Evolutionary conservation across 257 asterid species (phyloP).

Genomic region (Asclepias syriaca): DNA sequence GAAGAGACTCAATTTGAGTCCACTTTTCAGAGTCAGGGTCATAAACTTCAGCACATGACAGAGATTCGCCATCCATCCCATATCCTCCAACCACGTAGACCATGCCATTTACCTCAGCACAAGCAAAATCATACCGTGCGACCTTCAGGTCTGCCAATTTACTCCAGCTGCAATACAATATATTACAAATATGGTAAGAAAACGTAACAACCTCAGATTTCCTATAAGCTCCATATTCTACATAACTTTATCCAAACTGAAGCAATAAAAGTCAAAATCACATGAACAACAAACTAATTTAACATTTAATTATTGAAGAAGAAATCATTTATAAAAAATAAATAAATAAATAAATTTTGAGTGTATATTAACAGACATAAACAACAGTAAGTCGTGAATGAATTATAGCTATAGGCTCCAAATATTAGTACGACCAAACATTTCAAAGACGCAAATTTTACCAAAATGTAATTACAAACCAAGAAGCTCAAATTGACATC

Average conservation of each 20-base stretch:
- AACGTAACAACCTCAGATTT: background rate
- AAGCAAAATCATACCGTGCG: conserved; percentile 78
- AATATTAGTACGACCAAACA: background rate
- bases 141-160: conserved; percentile 64
- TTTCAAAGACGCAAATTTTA: background rate
- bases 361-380: background rate
- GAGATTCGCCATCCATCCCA: conserved; percentile 54
- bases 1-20: conserved; percentile 54
- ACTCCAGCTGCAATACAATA: conserved; percentile 61
- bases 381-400: background rate
- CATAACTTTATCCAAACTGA: background rate
- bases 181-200: background rate
- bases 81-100: conserved; percentile 75
- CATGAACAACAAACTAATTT: background rate
- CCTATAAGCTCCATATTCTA: background rate
- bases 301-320: background rate
- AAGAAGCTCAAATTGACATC: background rate
- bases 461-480: background rate
- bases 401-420: background rate
- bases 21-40: conserved; percentile 52
- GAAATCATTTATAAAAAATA: background rate
- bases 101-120: conserved; percentile 71
- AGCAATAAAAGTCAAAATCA: background rate
- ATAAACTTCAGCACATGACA: conserved; percentile 71
- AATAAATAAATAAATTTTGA: too few relatives aligned